Conservation (phyloP, 441 rosid species). For the Flueggea neowawraea region DNA sequence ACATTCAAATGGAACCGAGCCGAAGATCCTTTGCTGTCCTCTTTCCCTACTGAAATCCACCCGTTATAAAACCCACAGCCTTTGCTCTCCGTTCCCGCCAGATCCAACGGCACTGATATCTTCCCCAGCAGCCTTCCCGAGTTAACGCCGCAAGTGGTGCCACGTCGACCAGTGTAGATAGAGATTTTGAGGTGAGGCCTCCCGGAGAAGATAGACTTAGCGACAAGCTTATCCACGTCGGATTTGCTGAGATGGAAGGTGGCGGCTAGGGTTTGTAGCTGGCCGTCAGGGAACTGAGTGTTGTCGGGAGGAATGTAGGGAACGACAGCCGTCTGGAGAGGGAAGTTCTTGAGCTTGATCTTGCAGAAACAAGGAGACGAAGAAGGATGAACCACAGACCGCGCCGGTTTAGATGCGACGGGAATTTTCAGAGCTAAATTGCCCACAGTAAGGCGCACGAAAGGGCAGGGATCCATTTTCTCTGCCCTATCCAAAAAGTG, state of each 20-base stretch:
- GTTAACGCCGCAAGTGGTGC: slow-evolving; percentile 64
- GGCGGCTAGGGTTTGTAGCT: slow-evolving; percentile 45
- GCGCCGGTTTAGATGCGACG: slow-evolving; percentile 51
- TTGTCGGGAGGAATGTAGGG: slow-evolving; percentile 40
- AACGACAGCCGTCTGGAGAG: slow-evolving; percentile 56
- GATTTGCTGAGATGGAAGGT: slow-evolving; percentile 66
- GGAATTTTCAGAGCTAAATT: slow-evolving; percentile 74
- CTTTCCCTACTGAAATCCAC: slow-evolving; percentile 69
- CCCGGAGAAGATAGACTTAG: slow-evolving; percentile 52
- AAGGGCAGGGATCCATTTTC: slow-evolving; percentile 91
- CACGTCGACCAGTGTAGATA: slow-evolving; percentile 73
- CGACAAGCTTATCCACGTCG: slow-evolving; percentile 48
- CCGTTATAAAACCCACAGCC: slow-evolving; percentile 62
- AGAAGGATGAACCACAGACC: slow-evolving; percentile 74
- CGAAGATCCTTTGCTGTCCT: slow-evolving; percentile 33
- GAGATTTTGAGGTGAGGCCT: slow-evolving; percentile 47
- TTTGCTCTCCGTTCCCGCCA: slow-evolving; percentile 49
- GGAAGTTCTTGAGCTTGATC: slow-evolving; percentile 65
- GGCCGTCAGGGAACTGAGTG: slow-evolving; percentile 33
- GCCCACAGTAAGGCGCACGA: slow-evolving; percentile 66
- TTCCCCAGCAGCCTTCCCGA: slow-evolving; percentile 68
- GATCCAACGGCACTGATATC: slow-evolving; percentile 72
- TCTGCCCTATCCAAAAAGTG: not conserved
- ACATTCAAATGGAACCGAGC: too few relatives aligned
- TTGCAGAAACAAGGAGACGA: slow-evolving; percentile 78